Base-by-base conservation (phyloP, 176 grass and related monocot genomes). In the Elymus sibiricus region DNA sequence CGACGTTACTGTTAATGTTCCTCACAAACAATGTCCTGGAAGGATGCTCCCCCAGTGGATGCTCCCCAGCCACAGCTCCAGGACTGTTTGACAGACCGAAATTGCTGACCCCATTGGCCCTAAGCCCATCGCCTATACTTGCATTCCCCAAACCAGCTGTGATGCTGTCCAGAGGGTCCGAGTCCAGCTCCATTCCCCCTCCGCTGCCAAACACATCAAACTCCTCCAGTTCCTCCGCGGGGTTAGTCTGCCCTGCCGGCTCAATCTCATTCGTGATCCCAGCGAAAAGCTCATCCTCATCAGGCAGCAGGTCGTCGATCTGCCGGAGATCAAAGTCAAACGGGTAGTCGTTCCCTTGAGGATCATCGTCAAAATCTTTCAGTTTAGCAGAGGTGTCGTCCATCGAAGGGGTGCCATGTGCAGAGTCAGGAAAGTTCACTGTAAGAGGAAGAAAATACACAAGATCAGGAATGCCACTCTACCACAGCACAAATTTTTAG, bases 1-100 rank as follows among this genome's bases (percentile, higher is more conserved):
- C 97, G 15, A 99, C 94, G 65, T 97, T 99, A 78, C 97, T 99
- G 81, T 99, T 99, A 61, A 99, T 99, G 59, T 99, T 99, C 81
- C 97, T 89, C 22, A 99, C 97, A 43, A 99, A 99, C 72, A 99
- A 85, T 65, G 97, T 99, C 86, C 97, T 97, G 68, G 94, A 99
- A 64, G 97, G 97, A 60, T 99, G 97, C 70, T 99, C 97, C 37
- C 94, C 94, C 78, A 85, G 93, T 8, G 97, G 97, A 87, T 99
- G 97, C 86, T 97, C 94, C 60, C 94, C 94, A 7, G 97, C 89
- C 79, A 99, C 85, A 44, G 90, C 78, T 28, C 90, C 89, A 15
- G 89, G 79, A 28, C 86, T 89, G 86, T 73, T 94, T 64, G 84
- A 82, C 42, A 83, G 79, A 61, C 88, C 91, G 58, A 95, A 93